Base-by-base conservation (phyloP, 2,329 filamentous ascomycete species). In the Trichoderma breve region DNA sequence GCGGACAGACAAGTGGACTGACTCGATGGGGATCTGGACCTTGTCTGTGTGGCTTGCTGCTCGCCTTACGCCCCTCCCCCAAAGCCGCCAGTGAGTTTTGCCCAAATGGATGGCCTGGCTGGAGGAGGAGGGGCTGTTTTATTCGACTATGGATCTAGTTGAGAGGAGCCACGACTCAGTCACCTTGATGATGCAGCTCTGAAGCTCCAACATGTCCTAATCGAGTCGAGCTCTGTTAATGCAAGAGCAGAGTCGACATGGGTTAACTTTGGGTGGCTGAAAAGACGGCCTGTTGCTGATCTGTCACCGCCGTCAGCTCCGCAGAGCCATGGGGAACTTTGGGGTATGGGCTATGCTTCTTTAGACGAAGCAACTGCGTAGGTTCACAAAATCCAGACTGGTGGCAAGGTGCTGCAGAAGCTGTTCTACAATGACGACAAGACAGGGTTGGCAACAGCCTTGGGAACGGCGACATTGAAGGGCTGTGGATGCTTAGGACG, bases 231-330 rank as follows among this genome's bases (percentile, higher is more conserved):
- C 39, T 26, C 30, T 66, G 63, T 66, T 21, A 28, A 55, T 66
- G 63, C 63, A 57, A 66, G 26, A 66, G n/a, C 63, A 55, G 30
- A 34, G 26, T 43, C 7, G 36, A 43, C 66, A 60, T 47, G 61
- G 70, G 53, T 55, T 51, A 39, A 55, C 64, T 63, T 53, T 72
- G 30, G 64, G 70, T 47, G 70, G 70, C 70, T 72, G 57, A 69
- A 55, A 63, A 69, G 66, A 63, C 34, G 58, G 71, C 57, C 47
- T 70, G 66, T 32, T 24, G 71, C 71, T 66, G 60, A 72, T 60
- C 66, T 70, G 71, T 72, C 58, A 64, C 71, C 60, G 66, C 57
- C 58, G 66, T 66, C 65, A 51, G 57, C 71, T 69, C 65, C 71
- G 65, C 43, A 60, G 36, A 66, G 62, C 62, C 9, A 70, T 53